A percentile compares a stretch with the other conserved stretches of the same genome.
These are phyloP conservation scores for Sarocladiaceae sp. DNA, from an alignment of 2,329 filamentous ascomycete genomes.

Conservation along the genomic window DNA sequence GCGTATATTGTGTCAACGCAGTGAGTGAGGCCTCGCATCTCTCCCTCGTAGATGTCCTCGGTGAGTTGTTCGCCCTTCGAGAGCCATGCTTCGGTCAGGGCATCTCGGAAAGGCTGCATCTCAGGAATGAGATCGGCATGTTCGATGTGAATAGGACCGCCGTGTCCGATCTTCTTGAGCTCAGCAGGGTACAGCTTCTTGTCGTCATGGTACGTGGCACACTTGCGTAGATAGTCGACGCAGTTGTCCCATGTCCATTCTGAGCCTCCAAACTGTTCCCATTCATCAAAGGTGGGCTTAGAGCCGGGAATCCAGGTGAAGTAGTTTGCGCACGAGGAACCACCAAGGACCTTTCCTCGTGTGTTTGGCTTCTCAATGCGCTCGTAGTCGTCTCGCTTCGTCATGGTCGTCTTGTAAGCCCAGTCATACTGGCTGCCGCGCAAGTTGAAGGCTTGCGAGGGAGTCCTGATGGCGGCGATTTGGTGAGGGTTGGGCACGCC, in stretches of 20 bases:
- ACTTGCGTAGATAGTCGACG: conserved; percentile 47
- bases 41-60: conserved; percentile 50
- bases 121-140: conserved; percentile 49
- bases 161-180: conserved; percentile 42
- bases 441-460: conserved; percentile 45
- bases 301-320: conserved; percentile 57
- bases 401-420: conserved; percentile 56
- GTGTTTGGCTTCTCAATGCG: conserved; percentile 59
- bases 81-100: conserved; percentile 44
- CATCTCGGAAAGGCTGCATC: conserved; percentile 42
- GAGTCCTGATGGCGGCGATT: conserved; percentile 46
- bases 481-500: conserved; percentile 41
- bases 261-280: conserved; percentile 67
- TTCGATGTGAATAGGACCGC: conserved; percentile 46
- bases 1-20: conserved; percentile 52
- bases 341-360: conserved; percentile 52
- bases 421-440: conserved; percentile 52
- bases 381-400: conserved; percentile 52
- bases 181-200: conserved; percentile 34
- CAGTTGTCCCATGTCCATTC: conserved; percentile 52
- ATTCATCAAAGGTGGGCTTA: conserved; percentile 56
- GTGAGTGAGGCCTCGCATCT: conserved; percentile 46
- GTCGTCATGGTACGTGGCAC: conserved; percentile 53
- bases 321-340: conserved; percentile 54
- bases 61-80: conserved; percentile 43